Percentiles rank a stretch among this genome's conserved stretches.
Evolutionary conservation across 208 protist genomes (phyloP).

Genomic region (Acanthamoeba triangularis): DNA sequence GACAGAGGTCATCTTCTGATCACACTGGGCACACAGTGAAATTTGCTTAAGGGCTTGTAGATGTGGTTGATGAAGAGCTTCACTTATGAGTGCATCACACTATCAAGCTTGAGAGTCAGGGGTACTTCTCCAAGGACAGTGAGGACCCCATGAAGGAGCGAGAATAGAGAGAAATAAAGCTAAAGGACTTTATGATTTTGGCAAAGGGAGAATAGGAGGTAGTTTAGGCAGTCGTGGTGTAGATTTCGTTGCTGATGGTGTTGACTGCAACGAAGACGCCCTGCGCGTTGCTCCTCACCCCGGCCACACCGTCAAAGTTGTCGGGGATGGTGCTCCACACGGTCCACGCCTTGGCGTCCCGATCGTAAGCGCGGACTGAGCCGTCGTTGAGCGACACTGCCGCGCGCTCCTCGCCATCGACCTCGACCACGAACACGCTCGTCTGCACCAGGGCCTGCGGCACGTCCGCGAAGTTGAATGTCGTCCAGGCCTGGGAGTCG

Average conservation of each 20-base stretch:
- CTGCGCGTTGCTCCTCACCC: background rate
- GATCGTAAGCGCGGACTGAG: background rate
- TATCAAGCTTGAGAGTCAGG: too few relatives aligned
- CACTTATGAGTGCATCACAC: too few relatives aligned
- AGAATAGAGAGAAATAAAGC: too few relatives aligned
- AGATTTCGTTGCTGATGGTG: background rate
- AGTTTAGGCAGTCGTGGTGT: background rate
- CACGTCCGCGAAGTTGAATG: background rate
- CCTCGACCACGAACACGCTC: background rate
- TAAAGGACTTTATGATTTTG: too few relatives aligned
- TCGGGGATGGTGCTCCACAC: background rate
- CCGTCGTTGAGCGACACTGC: background rate
- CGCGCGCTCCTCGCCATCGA: background rate
- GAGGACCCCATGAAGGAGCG: too few relatives aligned
- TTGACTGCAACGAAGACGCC: background rate
- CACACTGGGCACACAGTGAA: too few relatives aligned
- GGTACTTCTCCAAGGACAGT: too few relatives aligned
- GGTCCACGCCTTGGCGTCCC: background rate
- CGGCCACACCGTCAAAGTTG: background rate
- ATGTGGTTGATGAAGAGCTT: too few relatives aligned
- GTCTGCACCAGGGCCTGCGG: background rate
- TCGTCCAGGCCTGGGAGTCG: background rate
- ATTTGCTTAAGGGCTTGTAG: too few relatives aligned
- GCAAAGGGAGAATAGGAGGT: too few relatives aligned
- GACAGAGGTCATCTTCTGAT: too few relatives aligned